Conservation (phyloP, 2,329 filamentous ascomycete genomes). For the Orbilia ellipsospora region DNA sequence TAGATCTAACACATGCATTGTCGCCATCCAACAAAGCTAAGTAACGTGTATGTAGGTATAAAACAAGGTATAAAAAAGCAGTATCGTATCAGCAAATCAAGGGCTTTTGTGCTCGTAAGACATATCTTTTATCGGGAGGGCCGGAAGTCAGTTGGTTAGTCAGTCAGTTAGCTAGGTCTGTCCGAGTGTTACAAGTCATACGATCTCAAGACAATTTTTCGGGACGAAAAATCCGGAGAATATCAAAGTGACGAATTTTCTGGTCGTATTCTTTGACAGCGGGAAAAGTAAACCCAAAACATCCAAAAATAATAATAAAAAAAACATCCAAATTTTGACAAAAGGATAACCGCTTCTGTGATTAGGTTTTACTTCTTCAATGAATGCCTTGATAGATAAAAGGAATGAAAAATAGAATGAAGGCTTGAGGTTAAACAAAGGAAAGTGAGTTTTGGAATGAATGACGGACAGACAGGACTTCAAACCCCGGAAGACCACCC, state of each 20-base stretch:
- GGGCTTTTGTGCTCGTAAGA: conserved; percentile 18
- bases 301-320: background rate
- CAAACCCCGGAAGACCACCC: conserved; percentile 6
- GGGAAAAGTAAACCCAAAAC: too few relatives aligned
- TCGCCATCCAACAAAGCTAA: conserved; percentile 22
- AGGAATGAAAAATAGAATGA: conserved; percentile 4
- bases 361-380: background rate
- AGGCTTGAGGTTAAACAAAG: conserved; percentile 9
- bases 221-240: background rate
- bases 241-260: too few relatives aligned
- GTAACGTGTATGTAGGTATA: too few relatives aligned
- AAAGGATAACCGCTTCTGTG: background rate
- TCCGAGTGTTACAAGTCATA: conserved; percentile 22
- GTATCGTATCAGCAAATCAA: too few relatives aligned
- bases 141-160: background rate
- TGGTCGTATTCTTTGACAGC: too few relatives aligned
- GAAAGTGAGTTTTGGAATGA: conserved; percentile 21
- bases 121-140: background rate
- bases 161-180: background rate
- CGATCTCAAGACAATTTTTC: conserved; percentile 17
- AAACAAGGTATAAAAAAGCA: too few relatives aligned
- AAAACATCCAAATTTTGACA: background rate
- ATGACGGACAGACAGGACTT: conserved; percentile 1
- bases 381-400: conserved; percentile 1
- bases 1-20: conserved; percentile 1